Evolutionary conservation across 345 rosid species (phyloP), one percentile per base, ranked within the genome.

Genomic region (Eutrema yunnanense): DNA sequence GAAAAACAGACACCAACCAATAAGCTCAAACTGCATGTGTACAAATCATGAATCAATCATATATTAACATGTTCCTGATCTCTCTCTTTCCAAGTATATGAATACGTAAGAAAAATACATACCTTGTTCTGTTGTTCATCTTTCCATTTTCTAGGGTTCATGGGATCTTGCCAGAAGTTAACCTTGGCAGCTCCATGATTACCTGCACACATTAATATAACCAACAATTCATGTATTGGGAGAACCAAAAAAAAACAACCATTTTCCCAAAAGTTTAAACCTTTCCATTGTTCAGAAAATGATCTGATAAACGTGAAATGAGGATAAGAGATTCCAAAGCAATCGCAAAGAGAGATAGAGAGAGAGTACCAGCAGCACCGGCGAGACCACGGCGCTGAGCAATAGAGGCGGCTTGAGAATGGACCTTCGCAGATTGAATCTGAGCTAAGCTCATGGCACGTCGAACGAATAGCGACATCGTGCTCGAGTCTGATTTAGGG

Each of bases 121-220:
- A 22, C 26, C 26, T 22, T 22, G 26, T 22, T 22, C 26, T 22
- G 26, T 22, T 22, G 93, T 71, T 86, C 88, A 58, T 87, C 88
- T 73, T 92, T 92, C 88, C 89, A 85, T 48, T 82, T 79, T 54
- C 87, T 71, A 26, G 91, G 96, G 70, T 61, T 84, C 88, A 77
- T 65, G 26, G 96, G 92, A 41, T 87, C 84, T 65, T 79, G 60
- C 96, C 91, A 91, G 40, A 62, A 76, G 65, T 89, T 84, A 64
- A 89, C 77, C 76, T 75, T 87, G 27, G 83, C 86, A 8, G 86
- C 83, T 32, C 85, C 93, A 73, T 84, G 90, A 72, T 84, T 86
- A 85, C 78, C 90, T 87, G 85, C 8, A 13, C 37, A 50, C 13
- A 12, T 16, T 50, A 13, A 65, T 34, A 1, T 40, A 59, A 10